A percentile compares a stretch with the other conserved stretches of the same genome.
phyloP scores from a whole-genome alignment of 2,329 filamentous ascomycete genomes.

The Sporothrix pallida region DNA sequence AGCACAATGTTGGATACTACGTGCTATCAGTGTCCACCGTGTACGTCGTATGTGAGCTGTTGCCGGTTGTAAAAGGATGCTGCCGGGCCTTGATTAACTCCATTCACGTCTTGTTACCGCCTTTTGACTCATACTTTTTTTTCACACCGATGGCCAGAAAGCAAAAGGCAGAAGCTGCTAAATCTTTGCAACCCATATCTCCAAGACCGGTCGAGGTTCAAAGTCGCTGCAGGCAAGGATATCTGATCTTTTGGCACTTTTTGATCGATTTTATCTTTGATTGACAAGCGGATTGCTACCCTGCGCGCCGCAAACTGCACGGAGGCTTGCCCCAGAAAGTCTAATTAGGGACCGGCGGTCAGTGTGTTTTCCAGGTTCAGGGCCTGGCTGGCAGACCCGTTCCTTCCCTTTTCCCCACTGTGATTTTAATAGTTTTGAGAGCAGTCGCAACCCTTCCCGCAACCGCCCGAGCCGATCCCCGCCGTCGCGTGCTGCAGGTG shows the following conservation, averaged over 20 bases:
- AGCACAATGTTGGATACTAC: background rate
- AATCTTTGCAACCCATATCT: too few species aligned
- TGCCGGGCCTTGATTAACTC: background rate
- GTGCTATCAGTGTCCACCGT: background rate
- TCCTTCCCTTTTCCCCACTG: background rate
- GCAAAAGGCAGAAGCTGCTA: too few species aligned
- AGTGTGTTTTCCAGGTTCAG: background rate
- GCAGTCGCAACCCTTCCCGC: slow-evolving; percentile 15
- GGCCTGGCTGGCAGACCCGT: background rate
- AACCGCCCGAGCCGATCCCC: slow-evolving; percentile 34
- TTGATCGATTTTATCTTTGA: background rate
- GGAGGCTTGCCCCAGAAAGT: background rate
- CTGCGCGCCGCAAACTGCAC: background rate
- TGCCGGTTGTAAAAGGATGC: background rate
- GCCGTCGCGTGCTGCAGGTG: slow-evolving; percentile 12
- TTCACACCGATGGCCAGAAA: background rate
- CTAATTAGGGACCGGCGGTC: background rate
- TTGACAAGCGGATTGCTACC: background rate
- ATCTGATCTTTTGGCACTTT: background rate
- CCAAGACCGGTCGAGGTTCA: too few species aligned
- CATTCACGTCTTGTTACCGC: background rate
- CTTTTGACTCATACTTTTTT: background rate
- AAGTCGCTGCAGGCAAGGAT: background rate
- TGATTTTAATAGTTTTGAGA: slow-evolving; percentile 3
- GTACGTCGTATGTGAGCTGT: background rate